Conservation (phyloP, 2,329 filamentous ascomycete species). For the Botrytis fragariae region DNA sequence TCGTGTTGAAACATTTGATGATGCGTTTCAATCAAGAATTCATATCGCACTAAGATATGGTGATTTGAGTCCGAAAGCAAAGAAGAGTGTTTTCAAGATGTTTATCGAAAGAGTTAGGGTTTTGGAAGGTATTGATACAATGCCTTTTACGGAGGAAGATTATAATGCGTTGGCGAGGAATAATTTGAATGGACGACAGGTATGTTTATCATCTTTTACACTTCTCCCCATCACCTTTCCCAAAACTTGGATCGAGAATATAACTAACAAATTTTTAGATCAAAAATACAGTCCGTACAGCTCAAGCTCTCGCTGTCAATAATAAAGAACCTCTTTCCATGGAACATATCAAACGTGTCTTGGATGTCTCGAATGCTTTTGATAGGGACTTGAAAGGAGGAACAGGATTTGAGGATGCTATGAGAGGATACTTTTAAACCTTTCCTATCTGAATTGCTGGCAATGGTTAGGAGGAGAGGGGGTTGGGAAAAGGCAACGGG, state of each 20-base stretch:
- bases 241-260: not conserved
- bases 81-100: constrained; percentile 77
- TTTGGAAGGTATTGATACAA: constrained; percentile 59
- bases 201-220: constrained; percentile 37
- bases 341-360: constrained; percentile 74
- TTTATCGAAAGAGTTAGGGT: constrained; percentile 72
- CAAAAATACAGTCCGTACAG: constrained; percentile 83
- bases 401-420: constrained; percentile 75
- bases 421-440: constrained; percentile 66
- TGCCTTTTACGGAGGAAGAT: constrained; percentile 65
- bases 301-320: constrained; percentile 77
- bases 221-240: not conserved
- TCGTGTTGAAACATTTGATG: constrained; percentile 82
- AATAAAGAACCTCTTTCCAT: constrained; percentile 70
- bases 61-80: constrained; percentile 67
- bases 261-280: constrained; percentile 47
- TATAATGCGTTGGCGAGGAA: constrained; percentile 64
- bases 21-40: constrained; percentile 81
- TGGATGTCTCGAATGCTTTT: constrained; percentile 82
- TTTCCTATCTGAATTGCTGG: not conserved
- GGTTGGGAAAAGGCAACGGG: no score
- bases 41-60: constrained; percentile 83
- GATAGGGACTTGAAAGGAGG: constrained; percentile 81
- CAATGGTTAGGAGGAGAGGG: not conserved
- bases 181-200: constrained; percentile 67